Base-by-base conservation (phyloP, 1,139 yeast genomes). In the Blastobotrys proliferans region DNA sequence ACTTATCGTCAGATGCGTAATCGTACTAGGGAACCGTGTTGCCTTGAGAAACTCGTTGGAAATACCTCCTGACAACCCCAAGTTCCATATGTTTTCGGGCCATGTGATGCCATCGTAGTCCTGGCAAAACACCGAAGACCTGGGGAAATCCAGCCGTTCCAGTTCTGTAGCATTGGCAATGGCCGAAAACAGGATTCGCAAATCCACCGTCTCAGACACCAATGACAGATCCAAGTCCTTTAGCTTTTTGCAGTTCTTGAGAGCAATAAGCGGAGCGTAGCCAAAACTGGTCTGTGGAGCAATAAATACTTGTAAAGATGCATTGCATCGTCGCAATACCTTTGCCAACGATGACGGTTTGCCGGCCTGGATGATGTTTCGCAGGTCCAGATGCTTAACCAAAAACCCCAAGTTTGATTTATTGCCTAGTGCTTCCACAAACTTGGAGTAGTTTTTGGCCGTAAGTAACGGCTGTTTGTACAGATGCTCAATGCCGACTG, bases 271-370 rank as follows among this genome's bases (percentile, higher is more conserved):
- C 0, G 97, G 97, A 0, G 95, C 86, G 46, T 82, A 74, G 0
- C 97, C 97, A 68, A 92, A 90, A 66, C 95, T 84, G 27, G 97
- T 83, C 58, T 90, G 97, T 1, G 97, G 96, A 0, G 97, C 97
- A 6, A 84, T 77, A 57, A 92, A 88, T 10, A 71, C 68, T 51
- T 78, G 73, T 40, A 92, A 65, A 38, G 72, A 73, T 19, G 72
- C 63, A 9, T 87, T 74, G 45, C 95, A 84, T 36, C 95, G 70
- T 56, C 94, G 76, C 45, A 92, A 66, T 4, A 92, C 60, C 52
- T 84, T 82, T 1, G 97, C 86, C 17, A 92, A 90, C 61, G 73
- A 83, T 1, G 97, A 92, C 64, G 88, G 92, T 58, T 85, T 88
- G n/a, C 97, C 97, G 34, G 87, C 75, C 62, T 92, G 97, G 45